Evolutionary conservation across 345 rosid species (phyloP), one percentile per base, ranked within the genome.

Genomic region (Camelina neglecta): DNA sequence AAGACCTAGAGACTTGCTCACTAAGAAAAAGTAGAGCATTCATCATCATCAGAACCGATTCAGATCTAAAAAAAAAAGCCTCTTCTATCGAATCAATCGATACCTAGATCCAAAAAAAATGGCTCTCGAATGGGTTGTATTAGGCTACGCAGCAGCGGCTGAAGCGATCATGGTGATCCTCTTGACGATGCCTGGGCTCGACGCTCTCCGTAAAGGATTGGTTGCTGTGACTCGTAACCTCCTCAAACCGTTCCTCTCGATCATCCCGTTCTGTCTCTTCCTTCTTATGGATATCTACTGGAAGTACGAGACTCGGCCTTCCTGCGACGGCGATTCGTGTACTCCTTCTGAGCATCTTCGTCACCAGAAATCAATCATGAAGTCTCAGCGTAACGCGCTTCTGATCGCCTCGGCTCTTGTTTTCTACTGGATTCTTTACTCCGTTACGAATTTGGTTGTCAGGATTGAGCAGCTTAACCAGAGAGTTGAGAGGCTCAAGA

Each of bases 121-220:
- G 97, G 97, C 97, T 68, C 85, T 93, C 2, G 98, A 93, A 72
- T 93, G 98, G 98, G 92, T 93, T 38, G 93, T 90, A 5, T 79
- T 90, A 12, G 93, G 93, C 1, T 93, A 93, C 83, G 89, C 95
- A 24, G 96, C 95, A 2, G 96, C 83, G 0, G 98, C 98, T 2
- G 98, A 93, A 79, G 98, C 98, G 13, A 82, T 93, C 74, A 90
- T 93, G 98, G 88, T 90, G 58, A 83, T 93, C 55, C 89, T 93
- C 71, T 81, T 93, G 26, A 93, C 98, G 3, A 42, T 93, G 58
- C 96, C 98, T 1, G 98, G 98, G 5, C 94, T 90, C 44, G 87
- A 86, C 59, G 86, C 85, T 4, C 83, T 93, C 36, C 83, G 96
- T 10, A 82, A 74, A 72, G 96, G 98, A 15, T 78, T 93, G 20